Percentiles rank a stretch among this genome's conserved stretches.
phyloP scores from a whole-genome alignment of 148 eudicot species.

The Rhododendron ferrugineum region DNA sequence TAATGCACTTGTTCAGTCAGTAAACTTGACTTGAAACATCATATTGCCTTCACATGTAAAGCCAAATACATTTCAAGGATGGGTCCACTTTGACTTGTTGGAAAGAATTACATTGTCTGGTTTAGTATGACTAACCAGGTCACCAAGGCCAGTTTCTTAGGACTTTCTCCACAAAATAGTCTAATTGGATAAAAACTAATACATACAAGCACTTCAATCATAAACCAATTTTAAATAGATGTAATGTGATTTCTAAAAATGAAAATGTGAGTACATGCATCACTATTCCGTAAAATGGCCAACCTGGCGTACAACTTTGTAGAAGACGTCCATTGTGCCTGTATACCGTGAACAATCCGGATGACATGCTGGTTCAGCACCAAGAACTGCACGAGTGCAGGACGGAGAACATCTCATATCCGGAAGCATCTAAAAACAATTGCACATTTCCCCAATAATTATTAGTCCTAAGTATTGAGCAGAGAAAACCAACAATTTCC shows the following conservation, averaged over 20 bases:
- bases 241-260: neutral
- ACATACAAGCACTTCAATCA: neutral
- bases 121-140: neutral
- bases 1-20: neutral
- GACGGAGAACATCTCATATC: slow-evolving; percentile 38
- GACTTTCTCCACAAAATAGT: neutral
- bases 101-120: neutral
- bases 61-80: neutral
- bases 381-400: slow-evolving; percentile 29
- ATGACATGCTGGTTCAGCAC: slow-evolving; percentile 39
- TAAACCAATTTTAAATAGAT: neutral
- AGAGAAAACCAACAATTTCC: neutral
- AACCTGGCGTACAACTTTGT: slow-evolving; percentile 77
- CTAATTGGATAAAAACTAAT: neutral
- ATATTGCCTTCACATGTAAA: neutral
- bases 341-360: slow-evolving; percentile 53
- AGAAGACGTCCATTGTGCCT: slow-evolving; percentile 87
- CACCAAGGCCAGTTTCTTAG: neutral
- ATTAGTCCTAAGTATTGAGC: neutral
- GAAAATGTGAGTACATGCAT: neutral
- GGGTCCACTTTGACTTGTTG: neutral
- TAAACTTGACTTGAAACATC: slow-evolving; percentile 2
- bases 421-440: slow-evolving; percentile 51
- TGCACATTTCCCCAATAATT: slow-evolving; percentile 6
- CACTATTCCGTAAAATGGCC: slow-evolving; percentile 12